phyloP scores from a whole-genome alignment of 768 basidiomycete species.

The Podaxis sp. region DNA sequence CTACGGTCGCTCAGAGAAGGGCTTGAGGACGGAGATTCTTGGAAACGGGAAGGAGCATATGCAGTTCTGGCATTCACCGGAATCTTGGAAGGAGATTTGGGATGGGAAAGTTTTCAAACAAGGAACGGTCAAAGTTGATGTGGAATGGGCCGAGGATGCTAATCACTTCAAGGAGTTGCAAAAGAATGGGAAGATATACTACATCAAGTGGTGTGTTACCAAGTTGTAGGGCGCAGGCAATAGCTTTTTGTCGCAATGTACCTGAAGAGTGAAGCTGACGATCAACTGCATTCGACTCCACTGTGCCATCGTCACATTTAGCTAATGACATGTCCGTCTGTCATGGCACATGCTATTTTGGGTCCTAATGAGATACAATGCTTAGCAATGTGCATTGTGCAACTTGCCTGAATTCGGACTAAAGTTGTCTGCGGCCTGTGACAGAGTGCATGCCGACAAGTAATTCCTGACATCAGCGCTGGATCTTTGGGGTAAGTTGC shows the following conservation, averaged over 20 bases:
- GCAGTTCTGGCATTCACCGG: slow-evolving; percentile 21
- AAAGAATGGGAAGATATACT: slow-evolving; percentile 2
- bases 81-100: slow-evolving; percentile 16
- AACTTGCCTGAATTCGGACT: neutral
- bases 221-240: neutral
- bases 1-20: slow-evolving; percentile 25
- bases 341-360: too few species aligned
- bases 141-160: neutral
- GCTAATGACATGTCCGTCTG: too few species aligned
- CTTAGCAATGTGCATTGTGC: neutral
- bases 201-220: slow-evolving; percentile 8
- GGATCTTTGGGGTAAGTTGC: neutral
- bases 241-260: too few species aligned
- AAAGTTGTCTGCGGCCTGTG: too few species aligned
- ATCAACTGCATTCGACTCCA: too few species aligned
- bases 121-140: slow-evolving; percentile 15
- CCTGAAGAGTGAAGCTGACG: too few species aligned
- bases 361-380: too few species aligned
- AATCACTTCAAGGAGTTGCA: slow-evolving; percentile 5
- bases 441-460: too few species aligned
- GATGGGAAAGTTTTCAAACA: slow-evolving; percentile 15
- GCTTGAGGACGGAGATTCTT: slow-evolving; percentile 16
- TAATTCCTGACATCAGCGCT: neutral
- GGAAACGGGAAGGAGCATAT: slow-evolving; percentile 8
- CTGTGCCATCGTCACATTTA: too few species aligned